Conservation (phyloP, 768 basidiomycete genomes). For the Pleurotus ostreatus region DNA sequence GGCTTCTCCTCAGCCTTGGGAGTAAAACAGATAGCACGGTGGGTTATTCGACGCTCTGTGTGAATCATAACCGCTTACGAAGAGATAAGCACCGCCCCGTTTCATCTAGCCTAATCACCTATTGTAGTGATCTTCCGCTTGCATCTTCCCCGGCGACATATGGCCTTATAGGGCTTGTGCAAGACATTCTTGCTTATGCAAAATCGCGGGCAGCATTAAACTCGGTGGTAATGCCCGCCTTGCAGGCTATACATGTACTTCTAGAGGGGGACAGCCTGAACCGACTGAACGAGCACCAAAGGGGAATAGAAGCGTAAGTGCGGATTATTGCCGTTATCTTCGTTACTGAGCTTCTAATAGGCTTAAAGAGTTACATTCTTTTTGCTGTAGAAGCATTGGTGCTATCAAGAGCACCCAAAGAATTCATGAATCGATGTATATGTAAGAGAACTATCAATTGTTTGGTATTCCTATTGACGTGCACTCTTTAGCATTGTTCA, state of each 20-base stretch:
- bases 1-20: constrained; percentile 75
- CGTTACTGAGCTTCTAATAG: constrained; percentile 28
- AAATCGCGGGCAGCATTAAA: constrained; percentile 58
- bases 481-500: constrained; percentile 52
- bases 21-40: constrained; percentile 87
- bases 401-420: constrained; percentile 82
- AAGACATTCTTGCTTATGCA: constrained; percentile 55
- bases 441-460: constrained; percentile 43
- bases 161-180: constrained; percentile 45
- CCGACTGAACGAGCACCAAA: constrained; percentile 36
- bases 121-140: constrained; percentile 50
- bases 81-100: constrained; percentile 61
- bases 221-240: constrained; percentile 72
- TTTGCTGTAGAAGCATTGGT: constrained; percentile 59
- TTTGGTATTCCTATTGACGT: constrained; percentile 6
- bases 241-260: constrained; percentile 72
- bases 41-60: constrained; percentile 22
- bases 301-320: constrained; percentile 51
- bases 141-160: constrained; percentile 30
- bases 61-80: constrained; percentile 9
- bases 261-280: constrained; percentile 64
- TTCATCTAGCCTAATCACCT: constrained; percentile 55
- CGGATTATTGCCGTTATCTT: neutral
- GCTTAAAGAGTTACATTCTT: constrained; percentile 45
- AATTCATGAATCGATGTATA: constrained; percentile 77